Evolutionary conservation across 805 yeast genomes (phyloP), one percentile per base, ranked within the genome.

Genomic region (Yamadazyma ubonensis): DNA sequence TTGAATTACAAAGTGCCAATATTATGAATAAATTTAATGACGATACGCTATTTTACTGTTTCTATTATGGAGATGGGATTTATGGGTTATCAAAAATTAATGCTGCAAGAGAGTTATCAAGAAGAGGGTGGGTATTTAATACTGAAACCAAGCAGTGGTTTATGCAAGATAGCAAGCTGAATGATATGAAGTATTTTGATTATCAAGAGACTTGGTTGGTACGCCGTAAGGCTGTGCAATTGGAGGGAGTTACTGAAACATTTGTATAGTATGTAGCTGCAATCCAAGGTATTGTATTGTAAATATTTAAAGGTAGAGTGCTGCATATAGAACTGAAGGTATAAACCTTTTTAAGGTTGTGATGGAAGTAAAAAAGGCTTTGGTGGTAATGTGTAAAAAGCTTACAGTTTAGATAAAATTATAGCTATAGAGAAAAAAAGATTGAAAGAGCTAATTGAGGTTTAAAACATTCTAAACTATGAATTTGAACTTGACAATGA

Each of bases 41-140:
- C 22, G 96, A 89, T 55, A 91, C 98, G 2, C 64, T 93, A 50
- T 90, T 91, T 51, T 93, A 86, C 70, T 85, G 91, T 36, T 93
- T 93, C 64, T 93, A 93, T 66, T 93, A 89, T 61, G 77, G 81
- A 50, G 75, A 67, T 36, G 56, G 53, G 14, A 51, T 41, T 21
- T 63, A 63, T 47, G 52, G 54, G 43, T 51, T 65, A 35, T 64
- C 70, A 39, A 65, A 59, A 38, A 61, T 60, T 55, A 64, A 70
- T 41, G 86, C 96, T 3, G 95, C 96, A 2, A 75, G 79, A 50
- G 97, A 91, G 64, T 72, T 91, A 44, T 63, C 70, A 45, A 73
- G 75, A 44, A 76, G 96, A 53, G 88, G 91, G 19, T 91, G 99
- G 99, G 69, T 79, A 36, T 72, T 76, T 58, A 86, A 86, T 61